Percentiles rank a stretch among this genome's conserved stretches.
Evolutionary conservation across 805 yeast genomes (phyloP).

Genomic region (Metschnikowia lachancei): DNA sequence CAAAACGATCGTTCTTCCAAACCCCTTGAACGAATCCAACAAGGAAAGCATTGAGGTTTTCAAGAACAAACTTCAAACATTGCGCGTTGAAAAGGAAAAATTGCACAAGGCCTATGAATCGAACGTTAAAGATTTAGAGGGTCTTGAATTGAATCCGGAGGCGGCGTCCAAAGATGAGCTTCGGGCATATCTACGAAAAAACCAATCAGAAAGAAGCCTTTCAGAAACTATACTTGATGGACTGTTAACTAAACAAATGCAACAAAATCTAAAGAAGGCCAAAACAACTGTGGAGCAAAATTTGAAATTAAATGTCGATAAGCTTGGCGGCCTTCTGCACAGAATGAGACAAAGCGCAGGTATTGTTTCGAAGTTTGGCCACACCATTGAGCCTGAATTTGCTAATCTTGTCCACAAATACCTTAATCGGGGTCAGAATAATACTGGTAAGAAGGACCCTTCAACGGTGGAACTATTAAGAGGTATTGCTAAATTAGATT

Average conservation of each 20-base stretch:
- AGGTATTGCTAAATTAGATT: slow-evolving; percentile 14
- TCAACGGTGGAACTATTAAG: slow-evolving; percentile 12
- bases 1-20: slow-evolving; percentile 46
- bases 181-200: slow-evolving; percentile 4
- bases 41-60: slow-evolving; percentile 45
- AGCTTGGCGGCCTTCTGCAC: slow-evolving; percentile 33
- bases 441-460: slow-evolving; percentile 1
- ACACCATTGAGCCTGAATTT: slow-evolving; percentile 9
- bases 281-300: slow-evolving; percentile 17
- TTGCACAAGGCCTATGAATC: slow-evolving; percentile 41
- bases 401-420: slow-evolving; percentile 13
- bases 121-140: neutral
- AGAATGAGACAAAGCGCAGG: slow-evolving; percentile 26
- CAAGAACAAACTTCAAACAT: slow-evolving; percentile 40
- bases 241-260: neutral
- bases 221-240: slow-evolving; percentile 1
- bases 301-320: slow-evolving; percentile 36
- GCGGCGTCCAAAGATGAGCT: slow-evolving; percentile 1
- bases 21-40: slow-evolving; percentile 58
- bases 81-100: slow-evolving; percentile 45
- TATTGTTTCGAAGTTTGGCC: slow-evolving; percentile 19
- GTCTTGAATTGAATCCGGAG: neutral
- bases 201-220: neutral
- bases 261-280: slow-evolving; percentile 12
- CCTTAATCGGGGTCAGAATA: slow-evolving; percentile 5